Evolutionary conservation across 140 eudicot species (phyloP), one percentile per base, ranked within the genome.

Genomic region (Senecio squalidus): DNA sequence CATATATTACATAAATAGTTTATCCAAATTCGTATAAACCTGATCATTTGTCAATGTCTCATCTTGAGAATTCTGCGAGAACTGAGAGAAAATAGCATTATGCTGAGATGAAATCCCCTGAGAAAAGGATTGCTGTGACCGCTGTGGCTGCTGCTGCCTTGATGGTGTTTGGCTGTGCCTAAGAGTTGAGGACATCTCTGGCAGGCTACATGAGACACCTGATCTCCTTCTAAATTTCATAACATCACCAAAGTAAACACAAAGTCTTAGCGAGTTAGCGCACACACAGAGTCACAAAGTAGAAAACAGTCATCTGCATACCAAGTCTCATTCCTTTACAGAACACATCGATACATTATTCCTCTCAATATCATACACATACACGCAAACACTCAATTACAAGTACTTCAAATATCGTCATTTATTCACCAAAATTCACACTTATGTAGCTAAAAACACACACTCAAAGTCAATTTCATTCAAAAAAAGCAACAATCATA

Each of bases 91-190:
- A 51, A 57, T 65, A 55, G 84, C 82, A 21, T 65, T 66, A 5
- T 71, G 89, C 68, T 89, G 95, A 55, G 95, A 86, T 18, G 95
- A 83, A 59, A 81, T 41, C 48, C 95, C 97, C 70, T 89, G 95
- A 29, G 97, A 90, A 46, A 85, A 60, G 6, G 95, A 78, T 58
- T 66, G 91, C 59, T 91, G 98, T n/a, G 96, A 86, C 39, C 70
- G 82, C 64, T 80, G 88, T 70, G 82, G 79, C 30, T 74, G 87
- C 62, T 79, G 91, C 70, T 84, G 77, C 21, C 76, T 90, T 56
- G 88, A 57, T 46, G 64, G 63, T 57, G 80, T 48, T 66, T 88
- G 96, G 70, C 76, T 82, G 69, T 76, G 74, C 52, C 71, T 86
- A 39, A 76, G 53, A 21, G 73, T 58, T 36, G 95, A 76, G 44